Base-by-base conservation (phyloP, 2,329 filamentous ascomycete species). In the Diplodia intermedia region DNA sequence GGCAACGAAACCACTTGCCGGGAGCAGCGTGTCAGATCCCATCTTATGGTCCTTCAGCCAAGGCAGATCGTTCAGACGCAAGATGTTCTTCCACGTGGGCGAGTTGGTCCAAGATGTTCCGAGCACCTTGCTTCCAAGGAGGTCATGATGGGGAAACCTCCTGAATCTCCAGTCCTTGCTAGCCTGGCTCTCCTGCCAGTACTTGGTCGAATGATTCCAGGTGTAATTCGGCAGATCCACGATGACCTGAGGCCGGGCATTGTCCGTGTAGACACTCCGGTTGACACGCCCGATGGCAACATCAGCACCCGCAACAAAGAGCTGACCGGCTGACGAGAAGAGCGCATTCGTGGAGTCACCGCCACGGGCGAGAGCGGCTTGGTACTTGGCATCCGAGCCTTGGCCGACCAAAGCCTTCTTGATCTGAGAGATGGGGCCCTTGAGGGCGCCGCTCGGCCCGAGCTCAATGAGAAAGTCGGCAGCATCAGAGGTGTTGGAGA, bases 31-130 rank as follows among this genome's bases (percentile, higher is more conserved):
- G 31, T 65, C 61, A 15, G 47, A 38, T 18, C 47, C 31, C 8
- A 65, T 26, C 23, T 73, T 74, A 69, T 87, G 83, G 54, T 84
- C 80, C 0, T 70, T 69, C 2, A 85, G 65, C 85, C 84, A 86
- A 0, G 81, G 78, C 0, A 79, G 68, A 33, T 84, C 77, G 0
- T 74, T 73, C 0, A 80, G 66, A 1, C 75, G 72, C 0, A 85
- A 70, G 2, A 82, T 55, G 53, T 82, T 82, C 1, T 81, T 72
- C 81, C 82, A 86, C 0, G 69, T 62, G 0, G 82, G 81, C 9
- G 79, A 72, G 0, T 15, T 33, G 26, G 75, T 38, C 12, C 72
- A 69, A 8, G 72, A 68, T 40, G 73, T 73, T 67, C 81, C 80
- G 31, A 72, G 66, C 31, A 74, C 66, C 2, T 75, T 75, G 1